These are phyloP conservation scores for Hypoxylon rickii DNA, from an alignment of 495 filamentous ascomycete species.

Conservation along the genomic window DNA sequence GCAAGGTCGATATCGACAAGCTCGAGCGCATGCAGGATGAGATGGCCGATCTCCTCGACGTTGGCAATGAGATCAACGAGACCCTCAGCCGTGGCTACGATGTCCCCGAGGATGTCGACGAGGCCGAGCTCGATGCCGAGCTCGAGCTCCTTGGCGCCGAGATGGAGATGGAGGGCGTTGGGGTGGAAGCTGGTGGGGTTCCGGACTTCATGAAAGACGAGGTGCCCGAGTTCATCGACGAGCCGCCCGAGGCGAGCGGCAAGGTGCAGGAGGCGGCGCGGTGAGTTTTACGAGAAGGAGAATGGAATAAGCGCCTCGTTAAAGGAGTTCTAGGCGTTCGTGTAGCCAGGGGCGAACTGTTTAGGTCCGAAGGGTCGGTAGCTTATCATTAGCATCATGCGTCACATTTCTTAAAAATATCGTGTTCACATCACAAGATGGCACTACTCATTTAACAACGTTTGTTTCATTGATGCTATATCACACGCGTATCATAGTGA, in stretches of 20 bases:
- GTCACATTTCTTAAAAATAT: neutral
- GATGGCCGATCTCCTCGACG: constrained; percentile 97
- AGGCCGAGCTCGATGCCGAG: constrained; percentile 96
- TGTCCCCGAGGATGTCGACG: constrained; percentile 95
- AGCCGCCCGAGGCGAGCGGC: constrained; percentile 63
- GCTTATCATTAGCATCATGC: neutral
- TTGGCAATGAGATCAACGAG: constrained; percentile 98
- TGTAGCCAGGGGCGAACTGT: neutral
- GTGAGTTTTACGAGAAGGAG: constrained; percentile 33
- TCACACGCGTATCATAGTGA: neutral
- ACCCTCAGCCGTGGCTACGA: constrained; percentile 92
- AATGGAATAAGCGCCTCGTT: neutral
- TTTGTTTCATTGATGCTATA: neutral
- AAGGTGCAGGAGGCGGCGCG: constrained; percentile 84
- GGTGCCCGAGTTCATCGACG: constrained; percentile 87
- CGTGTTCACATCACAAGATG: too few relatives aligned
- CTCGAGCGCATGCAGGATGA: constrained; percentile 98
- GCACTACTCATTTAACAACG: neutral
- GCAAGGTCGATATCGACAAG: constrained; percentile 95
- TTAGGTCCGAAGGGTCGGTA: too few relatives aligned
- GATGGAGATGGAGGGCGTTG: constrained; percentile 69
- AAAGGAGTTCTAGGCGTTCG: constrained; percentile 28
- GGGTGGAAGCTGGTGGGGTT: constrained; percentile 63
- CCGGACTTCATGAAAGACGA: constrained; percentile 92
- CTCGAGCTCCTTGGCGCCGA: constrained; percentile 93